Conservation (phyloP, 805 yeast species). For the Yarrowia porcina region DNA sequence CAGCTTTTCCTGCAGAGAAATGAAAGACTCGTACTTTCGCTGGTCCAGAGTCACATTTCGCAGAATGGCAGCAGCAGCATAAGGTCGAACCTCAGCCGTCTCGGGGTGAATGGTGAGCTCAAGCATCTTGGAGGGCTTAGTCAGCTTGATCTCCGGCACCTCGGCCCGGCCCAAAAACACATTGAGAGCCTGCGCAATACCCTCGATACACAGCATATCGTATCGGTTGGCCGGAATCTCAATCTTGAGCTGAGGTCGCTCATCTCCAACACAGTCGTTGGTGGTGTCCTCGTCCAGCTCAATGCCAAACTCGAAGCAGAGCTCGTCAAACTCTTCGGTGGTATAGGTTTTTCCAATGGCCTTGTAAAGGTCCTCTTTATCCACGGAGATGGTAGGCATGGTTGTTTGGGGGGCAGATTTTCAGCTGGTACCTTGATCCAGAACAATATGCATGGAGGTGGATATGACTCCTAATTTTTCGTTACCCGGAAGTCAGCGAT, state of each 20-base stretch:
- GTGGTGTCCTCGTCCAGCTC: slow-evolving; percentile 98
- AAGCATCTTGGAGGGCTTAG: slow-evolving; percentile 57
- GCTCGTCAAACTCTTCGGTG: slow-evolving; percentile 91
- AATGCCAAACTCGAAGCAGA: slow-evolving; percentile 95
- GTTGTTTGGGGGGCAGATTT: not conserved
- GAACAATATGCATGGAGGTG: too few species aligned
- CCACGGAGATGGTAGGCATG: slow-evolving; percentile 97
- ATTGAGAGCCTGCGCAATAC: slow-evolving; percentile 91
- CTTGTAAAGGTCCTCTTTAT: slow-evolving; percentile 85
- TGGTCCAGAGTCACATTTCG: slow-evolving; percentile 78
- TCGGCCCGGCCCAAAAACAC: slow-evolving; percentile 71
- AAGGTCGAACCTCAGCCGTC: slow-evolving; percentile 76
- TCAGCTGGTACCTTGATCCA: too few species aligned
- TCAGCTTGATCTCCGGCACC: slow-evolving; percentile 65
- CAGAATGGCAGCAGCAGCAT: slow-evolving; percentile 91
- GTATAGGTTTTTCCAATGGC: slow-evolving; percentile 61
- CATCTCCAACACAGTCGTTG: slow-evolving; percentile 79
- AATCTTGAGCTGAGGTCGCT: slow-evolving; percentile 94
- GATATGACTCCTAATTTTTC: slow-evolving; percentile 23
- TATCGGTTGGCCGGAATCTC: slow-evolving; percentile 98
- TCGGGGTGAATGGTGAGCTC: slow-evolving; percentile 72
- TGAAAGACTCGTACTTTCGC: slow-evolving; percentile 88
- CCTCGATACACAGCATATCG: slow-evolving; percentile 97
- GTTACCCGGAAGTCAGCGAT: slow-evolving; percentile 22
- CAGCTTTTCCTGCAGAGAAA: slow-evolving; percentile 91